These are phyloP conservation scores for Gentiana straminea DNA, from an alignment of 257 asterid species.

Conservation along the genomic window DNA sequence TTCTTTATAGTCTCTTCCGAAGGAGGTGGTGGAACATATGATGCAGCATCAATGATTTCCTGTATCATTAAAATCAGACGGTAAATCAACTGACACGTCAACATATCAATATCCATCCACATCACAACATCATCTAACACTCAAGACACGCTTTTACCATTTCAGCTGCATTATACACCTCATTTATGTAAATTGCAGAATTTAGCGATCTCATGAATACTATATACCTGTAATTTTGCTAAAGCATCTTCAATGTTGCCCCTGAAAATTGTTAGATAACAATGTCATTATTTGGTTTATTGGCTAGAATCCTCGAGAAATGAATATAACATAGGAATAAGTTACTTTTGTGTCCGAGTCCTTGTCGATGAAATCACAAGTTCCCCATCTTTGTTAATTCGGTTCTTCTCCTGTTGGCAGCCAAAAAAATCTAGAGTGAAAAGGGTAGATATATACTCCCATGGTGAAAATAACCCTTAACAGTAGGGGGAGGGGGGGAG, in stretches of 20 bases:
- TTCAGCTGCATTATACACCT: constrained; percentile 6
- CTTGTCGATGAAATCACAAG: constrained; percentile 80
- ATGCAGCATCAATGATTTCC: constrained; percentile 92
- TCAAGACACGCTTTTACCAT: not conserved
- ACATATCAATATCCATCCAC: not conserved
- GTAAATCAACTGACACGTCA: not conserved
- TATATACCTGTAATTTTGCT: constrained; percentile 65
- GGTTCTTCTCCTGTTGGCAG: constrained; percentile 66
- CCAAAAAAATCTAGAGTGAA: no score
- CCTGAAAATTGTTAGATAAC: constrained; percentile 28
- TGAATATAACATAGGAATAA: constrained; percentile 13
- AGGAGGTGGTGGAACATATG: constrained; percentile 90
- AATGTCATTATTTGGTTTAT: constrained; percentile 9
- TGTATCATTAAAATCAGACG: constrained; percentile 26
- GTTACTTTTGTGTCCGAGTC: constrained; percentile 79
- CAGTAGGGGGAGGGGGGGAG: no score
- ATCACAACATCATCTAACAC: not conserved
- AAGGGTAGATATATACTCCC: no score
- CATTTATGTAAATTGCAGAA: constrained; percentile 1
- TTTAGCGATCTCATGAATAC: constrained; percentile 16
- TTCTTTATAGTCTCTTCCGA: constrained; percentile 63
- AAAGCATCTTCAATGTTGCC: constrained; percentile 81
- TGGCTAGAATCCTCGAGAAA: constrained; percentile 7
- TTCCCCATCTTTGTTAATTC: constrained; percentile 86
- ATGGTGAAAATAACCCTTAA: no score